Conservation (phyloP, 139 green algal species). For the Coelastrella sp. region DNA sequence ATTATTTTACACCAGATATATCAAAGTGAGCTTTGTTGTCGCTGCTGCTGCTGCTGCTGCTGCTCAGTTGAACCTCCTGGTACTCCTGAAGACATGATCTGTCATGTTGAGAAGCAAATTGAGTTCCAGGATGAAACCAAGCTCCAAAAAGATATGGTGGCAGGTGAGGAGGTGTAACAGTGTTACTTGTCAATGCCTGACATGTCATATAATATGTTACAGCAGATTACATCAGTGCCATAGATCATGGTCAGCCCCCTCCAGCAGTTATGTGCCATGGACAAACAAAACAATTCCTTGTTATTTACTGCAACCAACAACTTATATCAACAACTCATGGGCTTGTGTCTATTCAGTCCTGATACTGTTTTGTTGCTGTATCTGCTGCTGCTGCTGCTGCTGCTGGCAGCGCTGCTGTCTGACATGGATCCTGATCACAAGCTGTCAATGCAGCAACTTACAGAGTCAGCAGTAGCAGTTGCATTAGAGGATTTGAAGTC, state of each 20-base stretch:
- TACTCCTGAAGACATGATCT: slow-evolving; percentile 6
- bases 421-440: not conserved
- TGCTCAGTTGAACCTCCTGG: not conserved
- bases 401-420: not conserved
- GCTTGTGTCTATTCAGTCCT: not conserved
- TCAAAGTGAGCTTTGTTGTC: not conserved
- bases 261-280: no score
- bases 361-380: not conserved
- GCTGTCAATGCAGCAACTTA: slow-evolving; percentile 8
- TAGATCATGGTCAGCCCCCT: no score
- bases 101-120: slow-evolving; percentile 29
- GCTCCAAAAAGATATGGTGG: not conserved
- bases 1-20: no score
- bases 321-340: not conserved
- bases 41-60: not conserved
- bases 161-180: not conserved
- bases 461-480: not conserved
- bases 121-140: not conserved
- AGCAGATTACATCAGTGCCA: not conserved
- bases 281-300: no score
- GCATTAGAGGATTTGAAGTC: not conserved
- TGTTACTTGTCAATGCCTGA: no score
- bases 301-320: no score
- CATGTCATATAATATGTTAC: not conserved
- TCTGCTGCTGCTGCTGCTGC: not conserved